A percentile compares a stretch with the other conserved stretches of the same genome.
phyloP scores from a whole-genome alignment of 495 filamentous ascomycete genomes.

The Entonaema liquescens region DNA sequence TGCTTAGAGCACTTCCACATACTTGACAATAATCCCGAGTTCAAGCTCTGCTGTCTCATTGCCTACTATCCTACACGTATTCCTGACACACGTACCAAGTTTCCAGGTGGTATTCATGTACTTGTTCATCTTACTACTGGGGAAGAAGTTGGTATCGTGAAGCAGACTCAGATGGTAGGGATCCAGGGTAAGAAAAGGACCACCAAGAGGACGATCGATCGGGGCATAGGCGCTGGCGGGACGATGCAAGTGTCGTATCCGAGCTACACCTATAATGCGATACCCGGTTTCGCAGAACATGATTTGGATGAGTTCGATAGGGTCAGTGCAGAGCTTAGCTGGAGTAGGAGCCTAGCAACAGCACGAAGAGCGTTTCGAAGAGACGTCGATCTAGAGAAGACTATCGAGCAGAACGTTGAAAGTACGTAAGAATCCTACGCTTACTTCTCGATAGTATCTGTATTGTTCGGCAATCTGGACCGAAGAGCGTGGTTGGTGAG shows the following conservation, averaged over 20 bases:
- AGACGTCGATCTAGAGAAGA: conserved; percentile 66
- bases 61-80: conserved; percentile 59
- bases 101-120: conserved; percentile 52
- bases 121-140: conserved; percentile 58
- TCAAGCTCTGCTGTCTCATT: conserved; percentile 58
- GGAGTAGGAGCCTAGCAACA: conserved; percentile 56
- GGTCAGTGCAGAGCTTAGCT: conserved; percentile 58
- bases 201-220: conserved; percentile 57
- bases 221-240: conserved; percentile 63
- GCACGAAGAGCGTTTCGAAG: conserved; percentile 64
- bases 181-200: conserved; percentile 68
- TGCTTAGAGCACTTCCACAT: conserved; percentile 51
- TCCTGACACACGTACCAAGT: conserved; percentile 52
- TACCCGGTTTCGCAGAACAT: conserved; percentile 60
- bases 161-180: conserved; percentile 63
- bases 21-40: conserved; percentile 51
- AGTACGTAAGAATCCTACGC: conserved; percentile 41
- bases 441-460: background rate
- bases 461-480: background rate
- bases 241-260: conserved; percentile 47
- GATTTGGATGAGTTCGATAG: conserved; percentile 61
- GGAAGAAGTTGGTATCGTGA: conserved; percentile 55
- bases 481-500: background rate
- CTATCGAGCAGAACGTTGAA: conserved; percentile 68
- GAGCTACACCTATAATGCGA: conserved; percentile 53